Base-by-base conservation (phyloP, 1,284 basidiomycete species). In the Fomitopsis schrenkii region DNA sequence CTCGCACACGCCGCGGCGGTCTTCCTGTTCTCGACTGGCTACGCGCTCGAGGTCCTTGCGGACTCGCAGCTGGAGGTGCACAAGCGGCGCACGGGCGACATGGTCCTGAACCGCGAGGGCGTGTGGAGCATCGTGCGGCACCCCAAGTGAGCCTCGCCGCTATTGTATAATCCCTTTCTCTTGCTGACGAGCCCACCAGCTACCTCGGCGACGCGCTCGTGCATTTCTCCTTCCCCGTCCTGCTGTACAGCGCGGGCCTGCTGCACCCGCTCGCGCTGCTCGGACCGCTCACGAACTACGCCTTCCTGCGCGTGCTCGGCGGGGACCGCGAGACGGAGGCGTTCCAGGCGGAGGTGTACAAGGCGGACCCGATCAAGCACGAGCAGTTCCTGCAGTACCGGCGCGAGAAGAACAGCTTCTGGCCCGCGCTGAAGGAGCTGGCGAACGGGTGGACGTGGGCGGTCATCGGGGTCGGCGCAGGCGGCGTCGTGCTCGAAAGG, bases 81-180 rank as follows among this genome's bases (percentile, higher is more conserved):
- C 52, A 53, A 36, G 52, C 30, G 33, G 33, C 15, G 5, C 17
- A 38, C 52, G 52, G 36, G n/a, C 33, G 17, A 38, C 52, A 38
- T 53, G 14, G 19, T 53, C 5, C 15, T 53, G 4, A n/a, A 38
- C 52, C 52, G 52, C 19, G 30, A 53, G 15, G 52, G 52, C 36
- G 33, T 53, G 6, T 53, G 52, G 52, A 53, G 52, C 52, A 53
- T 53, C 33, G 52, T 53, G 30, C 52, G 52, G 33, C 52, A 53
- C 52, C 52, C 33, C 36, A 53, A 53, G 33, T 53, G 12, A 36
- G 52, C 36, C 33, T 22, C 22, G 22, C 41, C n/a, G 1, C 15
- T 19, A 14, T 6, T 15, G 6, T 48, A 7, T 15, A 14, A 9
- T 3, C 46, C 26, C 46, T 48, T 19, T 19, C 41, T 14, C 14